Percentiles rank a stretch among this genome's conserved stretches.
phyloP scores from a whole-genome alignment of 1,284 basidiomycete species.

The Ceratobasidium theobromae region DNA sequence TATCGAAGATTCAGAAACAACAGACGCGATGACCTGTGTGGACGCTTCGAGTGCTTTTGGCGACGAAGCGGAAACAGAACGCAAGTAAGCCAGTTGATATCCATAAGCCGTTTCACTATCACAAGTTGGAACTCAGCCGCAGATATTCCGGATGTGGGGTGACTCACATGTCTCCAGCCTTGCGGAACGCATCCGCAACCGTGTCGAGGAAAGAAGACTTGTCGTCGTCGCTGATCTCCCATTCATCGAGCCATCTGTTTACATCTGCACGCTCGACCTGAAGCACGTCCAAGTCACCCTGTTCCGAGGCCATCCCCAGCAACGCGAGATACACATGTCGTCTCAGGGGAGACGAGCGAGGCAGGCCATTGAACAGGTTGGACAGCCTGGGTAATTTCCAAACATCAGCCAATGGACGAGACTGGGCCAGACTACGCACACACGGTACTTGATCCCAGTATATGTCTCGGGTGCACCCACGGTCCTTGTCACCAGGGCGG shows the following conservation, averaged over 20 bases:
- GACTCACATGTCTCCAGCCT: constrained; percentile 59
- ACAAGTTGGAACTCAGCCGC: constrained; percentile 14
- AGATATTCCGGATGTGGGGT: constrained; percentile 25
- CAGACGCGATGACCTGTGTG: constrained; percentile 62
- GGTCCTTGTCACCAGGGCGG: constrained; percentile 57
- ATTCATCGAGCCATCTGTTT: constrained; percentile 75
- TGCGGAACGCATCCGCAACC: constrained; percentile 64
- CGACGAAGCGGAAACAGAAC: constrained; percentile 58
- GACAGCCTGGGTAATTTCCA: constrained; percentile 59
- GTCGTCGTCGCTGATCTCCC: constrained; percentile 67
- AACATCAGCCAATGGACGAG: constrained; percentile 11
- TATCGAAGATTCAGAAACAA: constrained; percentile 66
- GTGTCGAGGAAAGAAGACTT: constrained; percentile 70
- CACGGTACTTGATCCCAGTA: constrained; percentile 63
- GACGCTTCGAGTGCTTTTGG: constrained; percentile 55
- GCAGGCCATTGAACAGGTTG: constrained; percentile 84
- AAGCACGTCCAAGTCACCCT: constrained; percentile 69
- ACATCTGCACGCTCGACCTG: constrained; percentile 63
- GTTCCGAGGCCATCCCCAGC: constrained; percentile 62
- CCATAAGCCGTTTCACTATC: constrained; percentile 61
- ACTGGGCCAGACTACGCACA: constrained; percentile 47
- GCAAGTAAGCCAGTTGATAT: constrained; percentile 63
- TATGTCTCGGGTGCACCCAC: constrained; percentile 50
- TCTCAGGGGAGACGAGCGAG: constrained; percentile 67
- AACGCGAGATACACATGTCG: constrained; percentile 67